A percentile compares a stretch with the other conserved stretches of the same genome.
Evolutionary conservation across 345 rosid genomes (phyloP).

Genomic region (Lepidium aucheri): DNA sequence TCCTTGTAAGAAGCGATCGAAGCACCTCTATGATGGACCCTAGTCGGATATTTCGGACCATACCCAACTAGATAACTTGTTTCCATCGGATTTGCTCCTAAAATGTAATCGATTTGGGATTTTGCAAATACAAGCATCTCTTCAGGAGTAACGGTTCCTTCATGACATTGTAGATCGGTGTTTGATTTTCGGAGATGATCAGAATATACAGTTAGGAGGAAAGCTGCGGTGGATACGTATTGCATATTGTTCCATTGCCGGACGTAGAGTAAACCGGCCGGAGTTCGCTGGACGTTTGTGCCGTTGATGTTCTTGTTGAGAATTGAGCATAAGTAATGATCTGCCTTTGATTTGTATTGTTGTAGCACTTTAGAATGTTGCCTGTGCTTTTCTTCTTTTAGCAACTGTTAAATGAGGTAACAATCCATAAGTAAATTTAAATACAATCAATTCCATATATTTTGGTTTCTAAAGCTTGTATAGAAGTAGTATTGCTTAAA

Average conservation of each 20-base stretch:
- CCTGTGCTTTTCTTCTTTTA: slow-evolving; percentile 39
- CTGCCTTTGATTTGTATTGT: slow-evolving; percentile 64
- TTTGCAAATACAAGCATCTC: slow-evolving; percentile 52
- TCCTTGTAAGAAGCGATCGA: slow-evolving; percentile 69
- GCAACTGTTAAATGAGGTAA: slow-evolving; percentile 35
- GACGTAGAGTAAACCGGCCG: slow-evolving; percentile 67
- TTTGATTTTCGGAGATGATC: slow-evolving; percentile 40
- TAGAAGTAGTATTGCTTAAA: background rate
- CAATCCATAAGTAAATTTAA: background rate
- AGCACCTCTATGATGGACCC: slow-evolving; percentile 92
- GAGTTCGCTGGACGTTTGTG: slow-evolving; percentile 53
- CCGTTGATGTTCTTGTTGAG: slow-evolving; percentile 52
- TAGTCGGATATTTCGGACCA: slow-evolving; percentile 57
- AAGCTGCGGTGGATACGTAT: slow-evolving; percentile 71
- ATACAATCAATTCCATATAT: background rate
- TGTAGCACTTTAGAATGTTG: slow-evolving; percentile 34
- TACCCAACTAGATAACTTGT: slow-evolving; percentile 82
- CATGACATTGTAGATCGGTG: slow-evolving; percentile 38
- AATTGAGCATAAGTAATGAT: slow-evolving; percentile 73
- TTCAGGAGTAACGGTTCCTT: slow-evolving; percentile 30
- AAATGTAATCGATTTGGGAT: slow-evolving; percentile 77
- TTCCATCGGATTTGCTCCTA: slow-evolving; percentile 78
- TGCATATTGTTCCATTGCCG: slow-evolving; percentile 99
- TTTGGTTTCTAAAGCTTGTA: no score
- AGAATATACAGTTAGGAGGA: slow-evolving; percentile 72